Percentiles rank a stretch among this genome's conserved stretches.
These are phyloP conservation scores for Mytilinidion resinicola DNA, from an alignment of 495 filamentous ascomycete species.

Conservation along the genomic window DNA sequence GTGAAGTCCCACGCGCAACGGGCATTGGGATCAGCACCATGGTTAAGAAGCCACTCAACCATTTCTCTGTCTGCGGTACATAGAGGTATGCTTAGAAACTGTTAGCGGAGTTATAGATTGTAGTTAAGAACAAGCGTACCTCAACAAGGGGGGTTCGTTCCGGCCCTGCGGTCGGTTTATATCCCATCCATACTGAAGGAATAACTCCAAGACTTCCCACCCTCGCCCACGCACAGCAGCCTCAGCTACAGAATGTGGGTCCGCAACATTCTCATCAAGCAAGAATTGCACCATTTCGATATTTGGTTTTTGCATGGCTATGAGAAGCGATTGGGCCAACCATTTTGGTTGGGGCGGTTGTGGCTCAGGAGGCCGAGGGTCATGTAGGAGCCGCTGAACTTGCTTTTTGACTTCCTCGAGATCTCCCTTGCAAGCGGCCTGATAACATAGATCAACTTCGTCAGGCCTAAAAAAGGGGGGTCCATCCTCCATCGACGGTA, in stretches of 20 bases:
- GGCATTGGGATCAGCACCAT: constrained; percentile 1
- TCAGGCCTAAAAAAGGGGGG: neutral
- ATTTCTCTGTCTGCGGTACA: too few species aligned
- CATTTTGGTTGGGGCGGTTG: neutral
- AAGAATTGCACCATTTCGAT: neutral
- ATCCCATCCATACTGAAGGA: neutral
- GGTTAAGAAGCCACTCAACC: neutral
- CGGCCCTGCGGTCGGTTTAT: neutral
- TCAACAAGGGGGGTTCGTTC: neutral
- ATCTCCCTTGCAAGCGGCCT: neutral
- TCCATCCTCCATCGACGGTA: neutral
- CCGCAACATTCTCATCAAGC: too few species aligned
- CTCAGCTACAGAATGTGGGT: neutral
- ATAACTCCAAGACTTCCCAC: neutral
- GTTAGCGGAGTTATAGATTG: neutral
- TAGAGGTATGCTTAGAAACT: neutral
- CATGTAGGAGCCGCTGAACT: neutral
- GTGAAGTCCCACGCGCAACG: constrained; percentile 3
- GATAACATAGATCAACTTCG: neutral
- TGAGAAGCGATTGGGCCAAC: neutral
- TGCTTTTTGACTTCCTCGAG: neutral
- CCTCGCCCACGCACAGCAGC: neutral
- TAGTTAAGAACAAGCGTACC: neutral
- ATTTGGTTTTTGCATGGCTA: neutral
- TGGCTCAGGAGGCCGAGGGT: neutral